Evolutionary conservation across 768 basidiomycete species (phyloP).

Genomic region (Macrocybe gigantea): DNA sequence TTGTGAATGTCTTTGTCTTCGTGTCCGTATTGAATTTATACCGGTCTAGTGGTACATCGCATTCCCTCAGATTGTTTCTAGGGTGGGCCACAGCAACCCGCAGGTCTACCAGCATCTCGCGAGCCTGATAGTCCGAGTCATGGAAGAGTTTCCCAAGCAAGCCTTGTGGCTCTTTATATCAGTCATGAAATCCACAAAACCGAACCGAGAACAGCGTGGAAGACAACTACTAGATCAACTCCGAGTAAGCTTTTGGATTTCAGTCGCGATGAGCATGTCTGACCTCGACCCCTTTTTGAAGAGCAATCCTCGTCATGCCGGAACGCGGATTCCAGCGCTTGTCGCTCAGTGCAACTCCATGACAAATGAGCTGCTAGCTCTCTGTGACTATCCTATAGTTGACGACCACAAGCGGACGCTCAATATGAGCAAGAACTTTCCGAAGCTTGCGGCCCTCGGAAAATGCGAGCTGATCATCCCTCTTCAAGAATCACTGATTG

Average conservation of each 20-base stretch:
- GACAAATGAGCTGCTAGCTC: conserved; percentile 61
- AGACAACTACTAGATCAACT: conserved; percentile 50
- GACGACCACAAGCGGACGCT: conserved; percentile 28
- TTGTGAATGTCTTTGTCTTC: not conserved
- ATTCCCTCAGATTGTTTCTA: conserved; percentile 94
- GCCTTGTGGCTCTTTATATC: conserved; percentile 90
- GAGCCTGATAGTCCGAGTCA: conserved; percentile 62
- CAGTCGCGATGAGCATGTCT: not conserved
- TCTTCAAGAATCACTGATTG: conserved; percentile 87
- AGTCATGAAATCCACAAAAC: conserved; percentile 78
- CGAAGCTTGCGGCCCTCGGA: conserved; percentile 48
- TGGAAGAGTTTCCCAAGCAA: conserved; percentile 85
- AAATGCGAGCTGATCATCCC: conserved; percentile 77
- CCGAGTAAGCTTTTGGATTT: conserved; percentile 33
- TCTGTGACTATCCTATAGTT: conserved; percentile 55
- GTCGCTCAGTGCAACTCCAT: conserved; percentile 52
- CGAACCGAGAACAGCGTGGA: conserved; percentile 55
- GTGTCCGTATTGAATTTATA: conserved; percentile 2
- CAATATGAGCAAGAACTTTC: conserved; percentile 52
- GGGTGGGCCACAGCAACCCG: conserved; percentile 71
- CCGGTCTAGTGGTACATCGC: conserved; percentile 82
- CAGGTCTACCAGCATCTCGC: conserved; percentile 57
- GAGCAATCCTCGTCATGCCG: conserved; percentile 41
- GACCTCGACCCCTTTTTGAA: not conserved
- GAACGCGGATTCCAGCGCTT: conserved; percentile 38